Evolutionary conservation across 2,329 filamentous ascomycete species (phyloP), one percentile per base, ranked within the genome.

Genomic region (Botryotinia narcissicola): DNA sequence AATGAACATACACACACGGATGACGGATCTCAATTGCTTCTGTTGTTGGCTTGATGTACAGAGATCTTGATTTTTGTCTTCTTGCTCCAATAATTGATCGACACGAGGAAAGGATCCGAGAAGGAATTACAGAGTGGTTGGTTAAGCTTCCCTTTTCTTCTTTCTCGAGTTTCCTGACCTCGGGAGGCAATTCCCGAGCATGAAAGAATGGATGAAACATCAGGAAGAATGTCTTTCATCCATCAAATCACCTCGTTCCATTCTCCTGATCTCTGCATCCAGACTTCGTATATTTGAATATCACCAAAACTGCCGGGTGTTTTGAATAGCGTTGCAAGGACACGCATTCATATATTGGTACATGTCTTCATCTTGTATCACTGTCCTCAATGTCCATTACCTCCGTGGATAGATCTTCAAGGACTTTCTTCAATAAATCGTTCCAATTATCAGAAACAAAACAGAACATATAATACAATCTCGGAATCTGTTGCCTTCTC

Each of bases 201-300:
- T 29, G 44, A 35, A 48, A 46, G 42, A 25, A 48, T 66, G 63
- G 22, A 66, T 66, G 63, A 12, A 48, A 64, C 62, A 35, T 14
- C 40, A 64, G 40, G 61, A 63, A 63, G 25, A 64, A 35, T 48
- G 20, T 48, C 62, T 66, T 66, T 66, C 63, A 51, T 37, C 44
- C 63, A 51, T 40, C 63, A 51, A 51, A 51, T 67, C 44, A 67
- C 8, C 44, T 37, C n/a, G 25, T 63, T 29, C 61, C 37, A 44
- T 29, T 37, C 25, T 29, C 5, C 16, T 42, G 25, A n/a, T 1
- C 14, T 44, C 61, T 44, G 37, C 37, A 29, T 67, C 48, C 22
- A 48, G 42, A 48, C 46, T 7, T 29, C 18, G 29, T 37, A 9
- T 20, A 4, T 37, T 25, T 37, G 20, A 25, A 48, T 35, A 35